Base-by-base conservation (phyloP, 306 rosid genomes). In the Alnus glutinosa region DNA sequence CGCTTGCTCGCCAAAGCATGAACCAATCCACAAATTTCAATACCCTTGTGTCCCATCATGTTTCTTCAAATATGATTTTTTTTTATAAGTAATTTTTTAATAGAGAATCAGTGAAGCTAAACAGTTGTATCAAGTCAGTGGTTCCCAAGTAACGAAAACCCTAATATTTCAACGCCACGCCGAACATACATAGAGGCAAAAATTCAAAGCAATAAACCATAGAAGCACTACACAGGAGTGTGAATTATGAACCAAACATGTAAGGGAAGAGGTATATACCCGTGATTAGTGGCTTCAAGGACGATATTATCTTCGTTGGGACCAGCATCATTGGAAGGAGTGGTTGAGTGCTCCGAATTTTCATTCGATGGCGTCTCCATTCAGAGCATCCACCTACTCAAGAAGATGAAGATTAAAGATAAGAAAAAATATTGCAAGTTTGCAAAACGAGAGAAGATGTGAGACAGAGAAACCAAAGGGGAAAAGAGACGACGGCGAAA, bases 341-440 rank as follows among this genome's bases (percentile, higher is more conserved):
- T 57, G 5, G 77, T 58, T 8, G 74, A 75, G 30, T 78, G 80
- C 58, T 75, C 84, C 47, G 77, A 74, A 87, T 75, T 73, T n/a
- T 87, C 91, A 47, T 46, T 75, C 28, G 92, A 47, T 74, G 86
- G 84, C 79, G 63, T 57, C 82, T 87, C 97, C 98, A 91, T 93
- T 37, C 48, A 36, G 23, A 39, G 52, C 52, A 75, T 32, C 62
- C 59, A 78, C 75, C 86, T 83, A n/a, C 68, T 75, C 51, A 8
- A 36, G 55, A 72, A 47, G 13, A 70, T 16, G 71, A 59, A 73
- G 42, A 76, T 50, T 49, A 55, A 55, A 18, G 16, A 6, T 6
- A 18, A 18, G 61, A 55, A 18, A 5, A 23, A 59, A 4, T 11
- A 2, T 1, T 9, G 36, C 7, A 28, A 59, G 7, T 59, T 59